These are phyloP conservation scores for Elsinoe ampelina DNA, from an alignment of 2,329 filamentous ascomycete species.

Conservation along the genomic window DNA sequence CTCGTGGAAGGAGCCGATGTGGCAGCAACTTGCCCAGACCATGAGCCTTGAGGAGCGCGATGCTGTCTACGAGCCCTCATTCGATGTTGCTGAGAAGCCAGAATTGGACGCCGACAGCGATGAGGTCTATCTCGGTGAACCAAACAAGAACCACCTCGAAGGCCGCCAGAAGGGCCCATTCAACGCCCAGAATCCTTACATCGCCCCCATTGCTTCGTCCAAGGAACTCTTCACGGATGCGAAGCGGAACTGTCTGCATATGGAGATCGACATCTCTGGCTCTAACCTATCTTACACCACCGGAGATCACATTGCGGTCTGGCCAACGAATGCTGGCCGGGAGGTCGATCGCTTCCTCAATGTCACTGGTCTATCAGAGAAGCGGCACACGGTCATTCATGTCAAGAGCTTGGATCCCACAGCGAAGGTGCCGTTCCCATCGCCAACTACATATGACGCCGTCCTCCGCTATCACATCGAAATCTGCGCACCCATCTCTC, in stretches of 20 bases:
- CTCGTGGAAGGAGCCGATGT: constrained; percentile 99
- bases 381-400: constrained; percentile 72
- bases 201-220: constrained; percentile 88
- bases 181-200: constrained; percentile 80
- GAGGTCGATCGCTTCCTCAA: constrained; percentile 86
- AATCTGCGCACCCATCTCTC: constrained; percentile 87
- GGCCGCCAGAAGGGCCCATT: constrained; percentile 76
- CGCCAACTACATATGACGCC: constrained; percentile 91
- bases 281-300: constrained; percentile 92
- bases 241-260: constrained; percentile 88
- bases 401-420: constrained; percentile 91
- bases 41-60: constrained; percentile 92
- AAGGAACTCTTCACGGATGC: constrained; percentile 80
- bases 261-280: constrained; percentile 84
- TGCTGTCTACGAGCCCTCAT: constrained; percentile 88
- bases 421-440: constrained; percentile 94
- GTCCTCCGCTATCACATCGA: constrained; percentile 94
- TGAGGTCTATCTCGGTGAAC: constrained; percentile 88
- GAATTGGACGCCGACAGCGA: constrained; percentile 64
- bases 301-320: constrained; percentile 92
- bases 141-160: constrained; percentile 72
- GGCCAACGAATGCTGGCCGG: constrained; percentile 88
- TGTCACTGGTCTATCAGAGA: constrained; percentile 64
- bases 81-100: constrained; percentile 61
- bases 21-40: constrained; percentile 70